Evolutionary conservation across 352 stramenopile genomes (phyloP), one percentile per base, ranked within the genome.

Genomic region (Aphanomyces cochlioides): DNA sequence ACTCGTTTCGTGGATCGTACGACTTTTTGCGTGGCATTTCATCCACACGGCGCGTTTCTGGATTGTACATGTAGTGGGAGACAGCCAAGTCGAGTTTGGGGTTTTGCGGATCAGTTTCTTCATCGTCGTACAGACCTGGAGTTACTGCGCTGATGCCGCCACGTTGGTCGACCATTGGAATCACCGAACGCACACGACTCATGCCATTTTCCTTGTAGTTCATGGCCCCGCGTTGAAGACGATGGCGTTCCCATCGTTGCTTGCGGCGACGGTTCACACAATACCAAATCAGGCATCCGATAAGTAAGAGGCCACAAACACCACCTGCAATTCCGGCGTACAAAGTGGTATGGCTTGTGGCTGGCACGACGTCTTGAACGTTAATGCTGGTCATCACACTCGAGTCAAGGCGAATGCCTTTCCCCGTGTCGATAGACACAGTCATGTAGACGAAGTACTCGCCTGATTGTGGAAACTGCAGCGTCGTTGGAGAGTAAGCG

Each of bases 61-160:
- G 50, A 21, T 58, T 19, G 50, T 58, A 58, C 50, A 58, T 58
- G 50, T 58, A 58, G 2, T 58, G 50, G 15, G 7, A 8, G 15
- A 58, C 50, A 7, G 50, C 50, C 50, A 58, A 58, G 50, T 58
- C 50, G 15, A 58, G 50, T 28, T 58, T 58, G 43, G 43, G 10
- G 43, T 50, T n/a, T 2, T n/a, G 43, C 21, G 50, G 50, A 19
- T 19, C 7, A 12, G 7, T 36, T 1, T 36, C 17, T 7, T 10
- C 50, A 36, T 58, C 50, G 7, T 19, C 50, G 15, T 3, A 17
- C 2, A 36, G 17, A 58, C 10, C 19, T 28, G 21, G 50, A 21
- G 50, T 17, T 7, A 58, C 50, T 58, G 1, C 50, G 15, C 17
- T 58, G 7, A 58, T 58, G 21, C 50, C 50, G 50, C 50, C 50